Base-by-base conservation (phyloP, 2,329 filamentous ascomycete genomes). In the Colletotrichum sp. region DNA sequence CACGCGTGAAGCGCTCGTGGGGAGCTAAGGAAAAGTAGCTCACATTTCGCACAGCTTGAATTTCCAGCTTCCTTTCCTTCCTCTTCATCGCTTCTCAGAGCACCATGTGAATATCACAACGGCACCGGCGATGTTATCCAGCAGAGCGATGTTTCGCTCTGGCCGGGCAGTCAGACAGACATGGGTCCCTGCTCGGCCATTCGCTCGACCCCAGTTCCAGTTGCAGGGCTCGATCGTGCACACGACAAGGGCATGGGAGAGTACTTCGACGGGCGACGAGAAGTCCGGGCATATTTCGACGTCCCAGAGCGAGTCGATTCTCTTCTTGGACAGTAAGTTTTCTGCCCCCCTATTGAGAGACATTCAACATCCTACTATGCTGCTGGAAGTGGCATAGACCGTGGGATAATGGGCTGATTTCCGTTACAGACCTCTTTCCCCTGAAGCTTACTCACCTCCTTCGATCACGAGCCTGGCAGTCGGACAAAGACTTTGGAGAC, bases 251-350 rank as follows among this genome's bases (percentile, higher is more conserved):
- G 81, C 83, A 68, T 89, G 84, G 84, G 84, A 87, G 80, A 89
- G 85, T 30, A 85, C 86, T 26, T 82, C 84, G 71, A 84, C 89
- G 13, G 91, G 90, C 68, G 91, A 92, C 78, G 89, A 94, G 80
- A 92, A 94, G 78, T 92, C 92, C 12, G 96, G 97, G 0, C 96
- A 98, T 81, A 98, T 99, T 79, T 87, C 90, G n/a, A 90, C 94
- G 13, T 90, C 88, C 4, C 86, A 93, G 2, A 94, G 96, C 79
- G 95, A 99, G 86, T 93, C 94, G 0, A 93, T 99, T 61, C 84
- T 98, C 8, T 99, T 98, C 86, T 93, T 99, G 81, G 96, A 98
- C 83, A 98, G 95, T 96, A 85, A 82, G 92, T 81, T 21, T 48
- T 48, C 6, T 13, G 43, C 3, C 18, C 10, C 3, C 43, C 43